These are phyloP conservation scores for Perkinsus chesapeaki DNA, from an alignment of 169 alveolate species.

Conservation along the genomic window DNA sequence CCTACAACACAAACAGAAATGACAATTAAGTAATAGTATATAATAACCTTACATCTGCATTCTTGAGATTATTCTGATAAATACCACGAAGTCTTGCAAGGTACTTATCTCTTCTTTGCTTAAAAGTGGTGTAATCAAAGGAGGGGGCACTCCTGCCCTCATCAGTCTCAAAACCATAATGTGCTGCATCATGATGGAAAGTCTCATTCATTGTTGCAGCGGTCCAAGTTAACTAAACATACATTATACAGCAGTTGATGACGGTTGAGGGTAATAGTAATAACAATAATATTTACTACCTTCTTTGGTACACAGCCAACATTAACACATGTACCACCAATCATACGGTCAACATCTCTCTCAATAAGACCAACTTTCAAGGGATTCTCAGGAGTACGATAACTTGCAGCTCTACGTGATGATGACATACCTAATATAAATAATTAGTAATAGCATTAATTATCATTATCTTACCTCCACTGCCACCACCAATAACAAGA, in stretches of 20 bases:
- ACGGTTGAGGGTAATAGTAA: neutral
- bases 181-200: slow-evolving; percentile 42
- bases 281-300: slow-evolving; percentile 16
- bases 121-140: slow-evolving; percentile 39
- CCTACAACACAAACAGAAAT: neutral
- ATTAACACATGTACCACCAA: slow-evolving; percentile 90
- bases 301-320: slow-evolving; percentile 93
- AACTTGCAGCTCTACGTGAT: slow-evolving; percentile 36
- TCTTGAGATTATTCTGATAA: slow-evolving; percentile 48
- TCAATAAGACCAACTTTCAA: neutral
- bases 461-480: slow-evolving; percentile 34
- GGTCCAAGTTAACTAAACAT: slow-evolving; percentile 60
- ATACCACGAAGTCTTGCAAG: slow-evolving; percentile 61
- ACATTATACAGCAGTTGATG: neutral
- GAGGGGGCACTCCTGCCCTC: slow-evolving; percentile 19
- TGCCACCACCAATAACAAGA: slow-evolving; percentile 42
- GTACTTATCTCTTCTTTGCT: slow-evolving; percentile 57
- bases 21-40: neutral
- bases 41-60: slow-evolving; percentile 50
- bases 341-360: slow-evolving; percentile 53
- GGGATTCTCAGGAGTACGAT: slow-evolving; percentile 4
- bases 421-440: slow-evolving; percentile 19
- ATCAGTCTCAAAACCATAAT: slow-evolving; percentile 48
- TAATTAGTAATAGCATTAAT: neutral
- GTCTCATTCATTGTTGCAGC: slow-evolving; percentile 60